Evolutionary conservation across 2,329 filamentous ascomycete genomes (phyloP).

Genomic region (Cladosporium cucumerinum): DNA sequence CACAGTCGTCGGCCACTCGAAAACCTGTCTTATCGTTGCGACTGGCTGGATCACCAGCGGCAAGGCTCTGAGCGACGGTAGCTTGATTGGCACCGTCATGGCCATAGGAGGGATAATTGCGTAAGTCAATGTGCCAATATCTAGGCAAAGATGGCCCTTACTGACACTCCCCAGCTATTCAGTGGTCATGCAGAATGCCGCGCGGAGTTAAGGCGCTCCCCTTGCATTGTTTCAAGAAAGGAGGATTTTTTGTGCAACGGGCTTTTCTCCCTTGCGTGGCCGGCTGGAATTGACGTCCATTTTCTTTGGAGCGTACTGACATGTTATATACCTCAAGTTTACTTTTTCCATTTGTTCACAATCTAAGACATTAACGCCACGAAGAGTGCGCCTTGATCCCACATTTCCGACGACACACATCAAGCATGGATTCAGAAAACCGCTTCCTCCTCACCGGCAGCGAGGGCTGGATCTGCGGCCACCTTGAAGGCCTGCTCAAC

Average conservation of each 20-base stretch:
- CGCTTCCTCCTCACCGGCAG: conserved; percentile 64
- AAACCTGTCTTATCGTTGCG: conserved; percentile 34
- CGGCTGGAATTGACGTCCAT: not conserved
- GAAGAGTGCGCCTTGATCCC: not conserved
- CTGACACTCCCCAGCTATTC: conserved; percentile 14
- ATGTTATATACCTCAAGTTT: not conserved
- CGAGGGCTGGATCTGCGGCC: conserved; percentile 61
- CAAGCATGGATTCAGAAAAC: not conserved
- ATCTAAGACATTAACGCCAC: not conserved
- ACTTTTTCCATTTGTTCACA: not conserved
- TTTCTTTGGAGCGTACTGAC: not conserved
- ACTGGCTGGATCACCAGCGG: conserved; percentile 32
- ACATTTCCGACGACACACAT: not conserved
- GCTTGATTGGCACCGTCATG: conserved; percentile 30
- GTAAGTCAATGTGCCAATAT: conserved; percentile 21
- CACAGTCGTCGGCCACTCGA: conserved; percentile 36
- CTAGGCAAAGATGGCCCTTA: not conserved
- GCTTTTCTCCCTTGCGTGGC: not conserved
- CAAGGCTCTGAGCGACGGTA: conserved; percentile 27
- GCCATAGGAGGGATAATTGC: conserved; percentile 33
- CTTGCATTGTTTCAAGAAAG: not conserved
- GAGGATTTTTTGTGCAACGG: not conserved
- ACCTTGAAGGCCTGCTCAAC: conserved; percentile 58
- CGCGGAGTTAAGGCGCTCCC: conserved; percentile 8
- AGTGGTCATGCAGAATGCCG: conserved; percentile 11